Percentiles rank a stretch among this genome's conserved stretches.
phyloP scores from a whole-genome alignment of 257 asterid genomes.

The Cruciata laevipes region DNA sequence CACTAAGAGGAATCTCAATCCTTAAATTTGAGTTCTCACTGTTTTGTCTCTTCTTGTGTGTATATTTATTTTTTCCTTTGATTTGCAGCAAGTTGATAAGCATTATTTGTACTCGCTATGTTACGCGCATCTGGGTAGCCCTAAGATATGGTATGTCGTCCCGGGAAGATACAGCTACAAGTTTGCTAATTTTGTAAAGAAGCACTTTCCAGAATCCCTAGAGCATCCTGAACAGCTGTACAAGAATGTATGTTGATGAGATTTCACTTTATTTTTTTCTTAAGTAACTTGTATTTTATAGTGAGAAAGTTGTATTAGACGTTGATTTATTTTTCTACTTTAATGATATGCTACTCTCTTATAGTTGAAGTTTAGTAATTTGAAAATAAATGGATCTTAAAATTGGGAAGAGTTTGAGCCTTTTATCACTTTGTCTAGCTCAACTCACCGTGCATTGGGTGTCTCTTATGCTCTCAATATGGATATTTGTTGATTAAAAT shows the following conservation, averaged over 20 bases:
- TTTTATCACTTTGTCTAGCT: background rate
- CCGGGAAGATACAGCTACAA: constrained; percentile 59
- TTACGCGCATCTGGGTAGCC: constrained; percentile 65
- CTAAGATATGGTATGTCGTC: constrained; percentile 64
- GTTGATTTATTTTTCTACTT: background rate
- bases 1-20: background rate
- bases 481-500: background rate
- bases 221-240: constrained; percentile 52
- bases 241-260: constrained; percentile 47
- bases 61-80: constrained; percentile 23
- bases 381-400: background rate
- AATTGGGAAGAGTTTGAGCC: background rate
- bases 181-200: constrained; percentile 53
- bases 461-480: background rate
- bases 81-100: constrained; percentile 58
- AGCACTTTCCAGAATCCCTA: constrained; percentile 39
- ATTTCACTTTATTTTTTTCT: constrained; percentile 8
- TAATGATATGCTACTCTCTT: background rate
- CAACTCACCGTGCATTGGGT: background rate
- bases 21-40: constrained; percentile 5
- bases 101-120: constrained; percentile 72
- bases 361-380: background rate
- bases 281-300: background rate
- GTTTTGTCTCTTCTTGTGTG: constrained; percentile 21
- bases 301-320: background rate